phyloP scores from a whole-genome alignment of 2,329 filamentous ascomycete genomes.

The Madurella fahalii region DNA sequence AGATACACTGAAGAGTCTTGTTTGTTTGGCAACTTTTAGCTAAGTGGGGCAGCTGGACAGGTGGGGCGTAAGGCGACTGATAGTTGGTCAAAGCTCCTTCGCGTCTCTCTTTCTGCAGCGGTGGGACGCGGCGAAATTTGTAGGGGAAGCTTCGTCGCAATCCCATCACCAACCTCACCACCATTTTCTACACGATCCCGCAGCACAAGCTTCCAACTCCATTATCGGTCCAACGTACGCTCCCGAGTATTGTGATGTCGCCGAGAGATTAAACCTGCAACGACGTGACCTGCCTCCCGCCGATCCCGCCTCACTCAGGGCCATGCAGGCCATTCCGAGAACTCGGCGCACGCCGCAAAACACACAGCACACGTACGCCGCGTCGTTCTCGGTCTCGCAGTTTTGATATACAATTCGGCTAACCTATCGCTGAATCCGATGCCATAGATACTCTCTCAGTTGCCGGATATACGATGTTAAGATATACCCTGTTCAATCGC shows the following conservation, averaged over 20 bases:
- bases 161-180: not conserved
- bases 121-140: slow-evolving; percentile 20
- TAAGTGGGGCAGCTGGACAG: no score
- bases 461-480: slow-evolving; percentile 57
- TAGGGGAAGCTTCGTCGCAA: slow-evolving; percentile 5
- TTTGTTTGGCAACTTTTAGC: no score
- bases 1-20: no score
- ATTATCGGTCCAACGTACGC: not conserved
- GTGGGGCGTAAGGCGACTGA: no score
- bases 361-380: slow-evolving; percentile 25
- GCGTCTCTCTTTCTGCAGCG: no score
- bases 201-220: not conserved
- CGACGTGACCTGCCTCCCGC: not conserved
- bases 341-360: slow-evolving; percentile 28
- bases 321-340: slow-evolving; percentile 23
- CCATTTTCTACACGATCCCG: not conserved
- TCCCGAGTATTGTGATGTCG: not conserved
- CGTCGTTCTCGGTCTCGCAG: not conserved
- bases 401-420: not conserved
- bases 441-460: slow-evolving; percentile 52
- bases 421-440: not conserved
- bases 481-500: slow-evolving; percentile 57
- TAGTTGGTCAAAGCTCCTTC: slow-evolving; percentile 24
- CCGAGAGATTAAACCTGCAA: not conserved
- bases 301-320: slow-evolving; percentile 1